Evolutionary conservation across 345 rosid genomes (phyloP).

Genomic region (Leavenworthia alabamica): DNA sequence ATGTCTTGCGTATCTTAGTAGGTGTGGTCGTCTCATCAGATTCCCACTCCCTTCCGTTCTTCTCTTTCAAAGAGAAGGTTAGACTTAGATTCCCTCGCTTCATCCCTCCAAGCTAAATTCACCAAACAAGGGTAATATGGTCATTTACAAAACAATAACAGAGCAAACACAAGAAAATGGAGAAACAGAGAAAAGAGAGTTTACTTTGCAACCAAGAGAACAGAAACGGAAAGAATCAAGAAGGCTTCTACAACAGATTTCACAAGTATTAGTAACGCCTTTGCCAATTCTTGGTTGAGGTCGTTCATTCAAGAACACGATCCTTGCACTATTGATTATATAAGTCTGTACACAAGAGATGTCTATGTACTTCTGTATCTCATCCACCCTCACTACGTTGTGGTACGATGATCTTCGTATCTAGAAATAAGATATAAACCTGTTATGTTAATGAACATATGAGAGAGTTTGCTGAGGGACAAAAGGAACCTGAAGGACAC

Average conservation of each 20-base stretch:
- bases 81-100: slow-evolving; percentile 56
- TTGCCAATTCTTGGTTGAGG: slow-evolving; percentile 93
- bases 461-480: neutral
- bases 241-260: slow-evolving; percentile 78
- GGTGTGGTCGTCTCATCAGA: slow-evolving; percentile 73
- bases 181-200: neutral
- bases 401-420: slow-evolving; percentile 93
- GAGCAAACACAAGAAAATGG: neutral
- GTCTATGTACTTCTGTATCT: slow-evolving; percentile 81
- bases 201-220: slow-evolving; percentile 84
- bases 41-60: slow-evolving; percentile 49
- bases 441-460: too few species aligned
- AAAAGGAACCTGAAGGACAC: slow-evolving; percentile 55
- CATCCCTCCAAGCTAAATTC: slow-evolving; percentile 63
- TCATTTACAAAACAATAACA: neutral
- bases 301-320: slow-evolving; percentile 78
- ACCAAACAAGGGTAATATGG: neutral
- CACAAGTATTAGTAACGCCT: slow-evolving; percentile 88
- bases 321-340: slow-evolving; percentile 85
- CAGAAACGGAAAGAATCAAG: slow-evolving; percentile 93
- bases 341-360: slow-evolving; percentile 82
- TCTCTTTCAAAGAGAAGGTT: slow-evolving; percentile 47
- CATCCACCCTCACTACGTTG: slow-evolving; percentile 85
- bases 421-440: slow-evolving; percentile 29
- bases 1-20: slow-evolving; percentile 54